Percentiles rank a stretch among this genome's conserved stretches.
Conservation (phyloP, 164 flowering plant genomes). For the Protea cynaroides region DNA sequence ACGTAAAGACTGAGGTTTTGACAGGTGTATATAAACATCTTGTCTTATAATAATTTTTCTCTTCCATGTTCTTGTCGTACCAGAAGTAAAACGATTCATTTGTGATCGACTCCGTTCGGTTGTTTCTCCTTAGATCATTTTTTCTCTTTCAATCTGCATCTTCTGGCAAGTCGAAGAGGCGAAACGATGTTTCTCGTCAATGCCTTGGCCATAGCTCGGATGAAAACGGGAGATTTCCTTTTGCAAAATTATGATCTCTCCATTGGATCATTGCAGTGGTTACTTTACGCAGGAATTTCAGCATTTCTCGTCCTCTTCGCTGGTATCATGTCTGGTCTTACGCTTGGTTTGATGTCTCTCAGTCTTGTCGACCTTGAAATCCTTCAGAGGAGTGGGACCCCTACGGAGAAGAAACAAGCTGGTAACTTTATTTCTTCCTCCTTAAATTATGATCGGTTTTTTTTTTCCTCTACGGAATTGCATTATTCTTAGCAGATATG, state of each 20-base stretch:
- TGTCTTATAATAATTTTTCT: too few species aligned
- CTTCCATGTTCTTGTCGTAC: too few species aligned
- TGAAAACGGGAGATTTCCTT: constrained; percentile 17
- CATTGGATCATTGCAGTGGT: constrained; percentile 33
- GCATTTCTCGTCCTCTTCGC: constrained; percentile 40
- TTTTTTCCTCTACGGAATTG: too few species aligned
- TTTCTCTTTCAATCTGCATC: too few species aligned
- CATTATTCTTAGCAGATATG: too few species aligned
- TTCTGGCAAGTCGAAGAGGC: neutral
- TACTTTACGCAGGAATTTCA: constrained; percentile 29
- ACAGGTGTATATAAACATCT: too few species aligned
- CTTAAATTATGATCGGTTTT: too few species aligned
- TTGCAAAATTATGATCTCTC: constrained; percentile 8
- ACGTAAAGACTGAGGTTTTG: too few species aligned
- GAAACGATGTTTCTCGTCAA: constrained; percentile 7
- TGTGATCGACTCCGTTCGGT: too few species aligned
- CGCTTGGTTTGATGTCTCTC: constrained; percentile 43
- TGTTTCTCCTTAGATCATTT: too few species aligned
- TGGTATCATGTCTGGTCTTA: constrained; percentile 47
- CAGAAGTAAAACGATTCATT: too few species aligned
- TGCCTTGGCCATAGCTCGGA: constrained; percentile 15
- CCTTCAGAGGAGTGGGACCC: constrained; percentile 38
- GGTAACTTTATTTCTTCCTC: constrained; percentile 13
- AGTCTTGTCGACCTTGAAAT: constrained; percentile 50
- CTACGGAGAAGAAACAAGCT: constrained; percentile 43